Evolutionary conservation across 306 rosid species (phyloP), one percentile per base, ranked within the genome.

Genomic region (Fragaria nilgerrensis): DNA sequence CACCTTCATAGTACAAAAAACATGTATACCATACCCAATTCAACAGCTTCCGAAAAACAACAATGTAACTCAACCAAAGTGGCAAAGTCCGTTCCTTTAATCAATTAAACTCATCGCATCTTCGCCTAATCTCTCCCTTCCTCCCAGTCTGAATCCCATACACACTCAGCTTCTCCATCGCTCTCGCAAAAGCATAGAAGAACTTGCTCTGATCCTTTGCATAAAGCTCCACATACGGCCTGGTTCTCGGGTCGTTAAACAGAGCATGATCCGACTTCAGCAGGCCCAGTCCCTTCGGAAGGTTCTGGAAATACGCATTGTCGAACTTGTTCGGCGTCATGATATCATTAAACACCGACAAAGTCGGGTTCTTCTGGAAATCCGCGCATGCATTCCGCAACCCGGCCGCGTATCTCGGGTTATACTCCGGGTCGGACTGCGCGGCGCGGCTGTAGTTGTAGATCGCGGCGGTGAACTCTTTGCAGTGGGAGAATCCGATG

Each of bases 271-370:
- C 94, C 2, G 98, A 91, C 59, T 79, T 90, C 87, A 94, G 76
- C 16, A 94, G 83, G 19, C 96, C 97, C 74, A 92, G 70, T 0
- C 97, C 97, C 59, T 86, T 89, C 0, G 88, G 93, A 2, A 94
- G 84, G 74, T 92, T 94, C 91, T 90, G 94, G 88, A 81, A 94
- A 76, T 91, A 91, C 20, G 81, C 70, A 70, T 94, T 93, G 36
- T 91, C 98, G 76, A 94, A 91, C 68, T 94, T 94, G 84, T 87
- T 91, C 0, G 98, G 98, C 3, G 96, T 90, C 96, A 94, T 92
- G 0, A 94, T 63, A 45, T 94, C 97, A 12, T 91, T 94, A 61
- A 91, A 90, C 32, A 94, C 93, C 0, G 98, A 94, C 0, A 94
- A n/a, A 0, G 94, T 87, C 0, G 97, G 98, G 76, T 94, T 83